Conservation (phyloP, 805 yeast genomes). For the Pichia kluyveri region DNA sequence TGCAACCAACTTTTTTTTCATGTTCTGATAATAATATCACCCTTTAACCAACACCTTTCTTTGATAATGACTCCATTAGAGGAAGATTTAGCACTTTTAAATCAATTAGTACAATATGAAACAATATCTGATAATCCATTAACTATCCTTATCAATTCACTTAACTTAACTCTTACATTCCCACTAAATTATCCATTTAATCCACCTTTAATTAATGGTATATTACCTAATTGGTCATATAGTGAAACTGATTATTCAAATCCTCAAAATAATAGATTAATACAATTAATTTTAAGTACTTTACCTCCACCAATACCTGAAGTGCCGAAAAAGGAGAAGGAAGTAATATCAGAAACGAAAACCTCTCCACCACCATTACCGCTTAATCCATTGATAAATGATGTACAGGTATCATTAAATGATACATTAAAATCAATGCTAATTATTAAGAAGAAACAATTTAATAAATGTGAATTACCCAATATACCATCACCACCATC, state of each 20-base stretch:
- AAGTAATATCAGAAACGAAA: background rate
- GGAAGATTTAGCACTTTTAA: no score
- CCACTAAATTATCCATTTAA: background rate
- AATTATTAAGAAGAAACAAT: slow-evolving; percentile 2
- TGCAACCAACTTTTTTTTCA: no score
- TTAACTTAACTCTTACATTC: background rate
- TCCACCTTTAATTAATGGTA: background rate
- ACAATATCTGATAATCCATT: no score
- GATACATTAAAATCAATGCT: background rate
- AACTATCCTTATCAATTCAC: background rate
- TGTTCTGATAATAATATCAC: no score
- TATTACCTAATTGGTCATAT: background rate
- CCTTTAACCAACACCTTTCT: background rate
- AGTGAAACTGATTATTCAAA: slow-evolving; percentile 14
- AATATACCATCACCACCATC: background rate
- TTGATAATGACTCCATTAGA: no score
- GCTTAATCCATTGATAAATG: slow-evolving; percentile 16
- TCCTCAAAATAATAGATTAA: slow-evolving; percentile 21
- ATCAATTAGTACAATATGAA: no score
- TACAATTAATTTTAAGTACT: slow-evolving; percentile 14
- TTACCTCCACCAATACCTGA: slow-evolving; percentile 2
- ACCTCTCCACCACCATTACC: slow-evolving; percentile 20
- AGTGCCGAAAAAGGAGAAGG: background rate
- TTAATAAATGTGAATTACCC: slow-evolving; percentile 8
- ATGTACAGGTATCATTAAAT: background rate